Percentiles rank a stretch among this genome's conserved stretches.
These are phyloP conservation scores for Kluyveromyces dobzhanskii DNA, from an alignment of 805 yeast genomes.

Conservation along the genomic window DNA sequence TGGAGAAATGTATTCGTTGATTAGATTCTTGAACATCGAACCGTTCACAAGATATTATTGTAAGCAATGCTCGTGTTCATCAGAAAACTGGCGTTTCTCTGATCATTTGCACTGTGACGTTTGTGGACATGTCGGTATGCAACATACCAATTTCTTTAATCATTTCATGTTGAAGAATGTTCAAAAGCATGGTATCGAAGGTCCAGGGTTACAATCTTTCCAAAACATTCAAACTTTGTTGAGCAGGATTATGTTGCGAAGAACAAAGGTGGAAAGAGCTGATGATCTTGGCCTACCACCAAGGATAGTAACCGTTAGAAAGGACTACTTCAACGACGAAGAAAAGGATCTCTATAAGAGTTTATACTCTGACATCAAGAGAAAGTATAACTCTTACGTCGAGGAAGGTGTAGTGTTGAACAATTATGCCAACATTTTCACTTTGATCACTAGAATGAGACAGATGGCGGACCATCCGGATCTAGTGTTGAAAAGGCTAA, in stretches of 20 bases:
- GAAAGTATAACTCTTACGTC: constrained; percentile 86
- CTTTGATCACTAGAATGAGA: constrained; percentile 93
- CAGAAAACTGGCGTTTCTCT: constrained; percentile 76
- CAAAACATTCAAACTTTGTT: constrained; percentile 65
- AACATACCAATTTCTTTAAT: constrained; percentile 90
- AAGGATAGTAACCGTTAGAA: constrained; percentile 79
- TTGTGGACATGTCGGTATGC: constrained; percentile 91
- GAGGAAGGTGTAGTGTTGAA: constrained; percentile 94
- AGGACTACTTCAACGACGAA: constrained; percentile 85
- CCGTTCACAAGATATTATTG: constrained; percentile 91
- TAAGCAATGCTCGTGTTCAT: constrained; percentile 82
- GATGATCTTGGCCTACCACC: constrained; percentile 98
- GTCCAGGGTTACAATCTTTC: constrained; percentile 75
- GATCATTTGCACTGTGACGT: constrained; percentile 76
- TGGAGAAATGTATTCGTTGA: constrained; percentile 91
- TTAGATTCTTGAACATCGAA: constrained; percentile 70
- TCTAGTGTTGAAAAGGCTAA: constrained; percentile 66
- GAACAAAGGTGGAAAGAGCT: constrained; percentile 94
- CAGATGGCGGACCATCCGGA: constrained; percentile 99
- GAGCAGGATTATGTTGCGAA: constrained; percentile 78
- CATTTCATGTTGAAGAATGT: constrained; percentile 93
- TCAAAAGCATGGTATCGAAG: constrained; percentile 74
- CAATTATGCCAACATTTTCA: constrained; percentile 94
- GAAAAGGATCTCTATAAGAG: constrained; percentile 89
- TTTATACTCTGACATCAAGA: constrained; percentile 73